Percentiles rank a stretch among this genome's conserved stretches.
phyloP scores from a whole-genome alignment of 257 asterid genomes.

The Knoxia roxburghii region DNA sequence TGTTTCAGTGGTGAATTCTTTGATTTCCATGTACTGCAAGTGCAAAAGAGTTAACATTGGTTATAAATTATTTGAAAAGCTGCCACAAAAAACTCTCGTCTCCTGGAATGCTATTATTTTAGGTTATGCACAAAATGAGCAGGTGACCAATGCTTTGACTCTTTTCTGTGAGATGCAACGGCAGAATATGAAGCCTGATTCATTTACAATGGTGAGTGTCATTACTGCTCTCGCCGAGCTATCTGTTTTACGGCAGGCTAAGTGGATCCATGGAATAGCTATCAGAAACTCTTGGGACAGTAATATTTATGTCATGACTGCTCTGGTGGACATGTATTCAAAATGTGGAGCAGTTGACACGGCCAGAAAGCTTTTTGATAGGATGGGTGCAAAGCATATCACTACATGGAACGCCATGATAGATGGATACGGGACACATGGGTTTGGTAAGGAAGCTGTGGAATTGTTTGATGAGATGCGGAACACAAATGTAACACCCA shows the following conservation, averaged over 20 bases:
- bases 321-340: conserved; percentile 89
- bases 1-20: conserved; percentile 60
- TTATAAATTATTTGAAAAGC: conserved; percentile 44
- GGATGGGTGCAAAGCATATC: conserved; percentile 57
- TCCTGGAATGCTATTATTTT: conserved; percentile 89
- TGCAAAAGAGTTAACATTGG: conserved; percentile 67
- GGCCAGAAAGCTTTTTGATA: conserved; percentile 65
- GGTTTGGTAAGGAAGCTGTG: conserved; percentile 66
- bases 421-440: conserved; percentile 98
- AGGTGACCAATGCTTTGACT: conserved; percentile 46
- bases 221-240: conserved; percentile 76
- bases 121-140: conserved; percentile 78
- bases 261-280: conserved; percentile 83
- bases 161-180: conserved; percentile 62
- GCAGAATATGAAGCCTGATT: conserved; percentile 53
- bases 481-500: conserved; percentile 39
- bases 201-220: conserved; percentile 82
- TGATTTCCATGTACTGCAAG: conserved; percentile 92
- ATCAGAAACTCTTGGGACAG: conserved; percentile 46
- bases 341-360: conserved; percentile 77
- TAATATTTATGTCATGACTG: conserved; percentile 63
- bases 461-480: conserved; percentile 67
- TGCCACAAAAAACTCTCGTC: conserved; percentile 53
- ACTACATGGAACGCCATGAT: conserved; percentile 98
- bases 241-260: conserved; percentile 71